Percentiles rank a stretch among this genome's conserved stretches.
Conservation (phyloP, 768 basidiomycete genomes). For the Mycena sanguinolenta region DNA sequence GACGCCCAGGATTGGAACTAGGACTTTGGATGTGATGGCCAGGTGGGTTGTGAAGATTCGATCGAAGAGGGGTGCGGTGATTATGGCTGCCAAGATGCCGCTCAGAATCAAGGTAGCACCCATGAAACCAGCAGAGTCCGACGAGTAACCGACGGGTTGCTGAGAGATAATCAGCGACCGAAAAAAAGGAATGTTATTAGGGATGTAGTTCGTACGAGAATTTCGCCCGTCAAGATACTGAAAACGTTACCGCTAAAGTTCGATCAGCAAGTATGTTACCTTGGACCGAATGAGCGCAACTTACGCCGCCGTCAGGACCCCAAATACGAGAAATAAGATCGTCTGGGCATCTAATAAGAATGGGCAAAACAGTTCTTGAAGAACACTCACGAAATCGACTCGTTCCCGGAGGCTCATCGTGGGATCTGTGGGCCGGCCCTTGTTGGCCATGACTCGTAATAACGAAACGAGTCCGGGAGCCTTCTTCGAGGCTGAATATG, state of each 20-base stretch:
- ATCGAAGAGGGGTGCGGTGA: conserved; percentile 83
- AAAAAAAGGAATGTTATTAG: background rate
- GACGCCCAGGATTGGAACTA: conserved; percentile 72
- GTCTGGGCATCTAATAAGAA: conserved; percentile 7
- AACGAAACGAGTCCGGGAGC: conserved; percentile 66
- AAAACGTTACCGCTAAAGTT: conserved; percentile 69
- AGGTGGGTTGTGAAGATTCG: conserved; percentile 83
- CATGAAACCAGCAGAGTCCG: conserved; percentile 74
- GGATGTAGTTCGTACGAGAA: conserved; percentile 59
- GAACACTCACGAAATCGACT: conserved; percentile 65
- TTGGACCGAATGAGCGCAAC: conserved; percentile 43
- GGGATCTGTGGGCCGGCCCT: conserved; percentile 54
- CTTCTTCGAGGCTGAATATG: conserved; percentile 75
- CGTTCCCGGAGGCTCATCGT: conserved; percentile 77
- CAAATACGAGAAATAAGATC: conserved; percentile 72
- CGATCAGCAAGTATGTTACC: conserved; percentile 5
- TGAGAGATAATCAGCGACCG: conserved; percentile 41
- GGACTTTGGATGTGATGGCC: conserved; percentile 67
- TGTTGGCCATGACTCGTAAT: conserved; percentile 63
- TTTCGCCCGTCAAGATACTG: conserved; percentile 74
- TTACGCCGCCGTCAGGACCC: conserved; percentile 73
- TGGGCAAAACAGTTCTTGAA: background rate
- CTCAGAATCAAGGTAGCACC: conserved; percentile 76
- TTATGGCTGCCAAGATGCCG: conserved; percentile 76
- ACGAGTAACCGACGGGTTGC: conserved; percentile 81